Conservation (phyloP, 148 eudicot genomes). For the Vaccinium vitisidaea region DNA sequence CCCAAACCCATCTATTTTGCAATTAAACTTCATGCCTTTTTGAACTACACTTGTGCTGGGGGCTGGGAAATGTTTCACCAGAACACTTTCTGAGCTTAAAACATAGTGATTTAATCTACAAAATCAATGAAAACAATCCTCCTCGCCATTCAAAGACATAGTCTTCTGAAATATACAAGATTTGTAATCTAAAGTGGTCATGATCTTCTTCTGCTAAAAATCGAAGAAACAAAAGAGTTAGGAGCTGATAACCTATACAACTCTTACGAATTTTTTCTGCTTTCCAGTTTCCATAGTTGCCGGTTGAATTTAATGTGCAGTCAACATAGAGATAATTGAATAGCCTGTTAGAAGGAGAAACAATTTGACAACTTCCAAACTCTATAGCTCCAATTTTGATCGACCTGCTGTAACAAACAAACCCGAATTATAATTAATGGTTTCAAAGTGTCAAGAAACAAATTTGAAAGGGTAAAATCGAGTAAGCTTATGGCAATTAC, state of each 20-base stretch:
- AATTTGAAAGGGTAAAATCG: not conserved
- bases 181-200: slow-evolving; percentile 29
- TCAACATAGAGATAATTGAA: slow-evolving; percentile 32
- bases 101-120: slow-evolving; percentile 20
- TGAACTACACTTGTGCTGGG: not conserved
- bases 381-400: slow-evolving; percentile 64
- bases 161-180: slow-evolving; percentile 41
- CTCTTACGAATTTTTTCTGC: slow-evolving; percentile 27
- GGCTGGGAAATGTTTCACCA: slow-evolving; percentile 7
- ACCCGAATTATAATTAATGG: not conserved
- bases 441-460: not conserved
- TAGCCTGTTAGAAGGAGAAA: slow-evolving; percentile 22
- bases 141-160: slow-evolving; percentile 20
- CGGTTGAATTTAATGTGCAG: slow-evolving; percentile 28
- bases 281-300: slow-evolving; percentile 19
- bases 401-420: slow-evolving; percentile 39
- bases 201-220: slow-evolving; percentile 74
- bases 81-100: slow-evolving; percentile 15
- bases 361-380: slow-evolving; percentile 14
- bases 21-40: not conserved
- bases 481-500: slow-evolving; percentile 32
- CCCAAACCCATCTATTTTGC: not conserved
- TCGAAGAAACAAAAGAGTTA: slow-evolving; percentile 74
- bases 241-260: slow-evolving; percentile 68
- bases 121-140: slow-evolving; percentile 27